Evolutionary conservation across 768 basidiomycete species (phyloP), one percentile per base, ranked within the genome.

Genomic region (Gautieria morchelliformis): DNA sequence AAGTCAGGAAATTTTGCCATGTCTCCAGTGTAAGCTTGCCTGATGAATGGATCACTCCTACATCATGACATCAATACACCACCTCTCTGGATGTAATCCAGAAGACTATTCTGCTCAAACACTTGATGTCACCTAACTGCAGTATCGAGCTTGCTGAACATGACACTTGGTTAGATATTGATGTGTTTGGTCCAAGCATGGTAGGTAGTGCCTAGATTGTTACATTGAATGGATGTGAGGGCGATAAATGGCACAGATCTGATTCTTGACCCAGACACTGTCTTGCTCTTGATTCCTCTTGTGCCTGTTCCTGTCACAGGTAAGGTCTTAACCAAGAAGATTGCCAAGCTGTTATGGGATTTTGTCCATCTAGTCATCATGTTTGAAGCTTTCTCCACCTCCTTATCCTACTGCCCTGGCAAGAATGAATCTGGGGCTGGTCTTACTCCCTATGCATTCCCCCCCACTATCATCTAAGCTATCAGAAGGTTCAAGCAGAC

Each of bases 81-180:
- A 80, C 80, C 15, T 89, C 86, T 30, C 66, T 89, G 59, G 73
- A 81, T 30, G 61, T 89, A 19, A 73, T 90, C 8, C 89, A 89
- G 66, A 84, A 83, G 61, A 83, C 79, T 52, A 74, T 73, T 19
- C 70, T 91, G 3, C 75, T 84, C 41, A 76, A 75, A 4, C 68
- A 72, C 11, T 74, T 91, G 24, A 70, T 71, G 17, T 72, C 75
- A 11, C 64, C 62, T 14, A 63, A 70, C 12, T 81, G 76, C 60
- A 68, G 69, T 11, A 70, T 89, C 22, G 74, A 79, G 30, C 75
- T 90, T 12, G 74, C 83, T 3, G 89, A 91, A 64, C 79, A 88
- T 33, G 78, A 79, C 12, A 39, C 5, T 17, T 42, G 1, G n/a
- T n/a, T n/a, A n/a, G n/a, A n/a, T n/a, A n/a, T n/a, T n/a, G n/a